Conservation (phyloP, 768 basidiomycete species). For the Naematelia encephala region DNA sequence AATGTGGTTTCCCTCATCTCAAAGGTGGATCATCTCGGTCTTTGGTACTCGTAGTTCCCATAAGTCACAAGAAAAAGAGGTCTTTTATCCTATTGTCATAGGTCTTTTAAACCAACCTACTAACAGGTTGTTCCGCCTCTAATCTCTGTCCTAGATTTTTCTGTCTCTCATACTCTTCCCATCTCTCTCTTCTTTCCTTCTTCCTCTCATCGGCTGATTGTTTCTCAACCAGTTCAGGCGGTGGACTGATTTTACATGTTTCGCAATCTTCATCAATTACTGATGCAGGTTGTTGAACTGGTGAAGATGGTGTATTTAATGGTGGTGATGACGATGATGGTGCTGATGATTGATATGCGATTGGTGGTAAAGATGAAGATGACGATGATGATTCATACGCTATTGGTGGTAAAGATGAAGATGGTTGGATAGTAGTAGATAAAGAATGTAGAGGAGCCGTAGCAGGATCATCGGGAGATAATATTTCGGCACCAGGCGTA, state of each 20-base stretch:
- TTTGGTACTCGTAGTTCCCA: not conserved
- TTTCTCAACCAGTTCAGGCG: constrained; percentile 33
- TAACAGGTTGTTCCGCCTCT: constrained; percentile 33
- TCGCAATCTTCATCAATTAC: constrained; percentile 37
- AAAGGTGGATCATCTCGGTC: not conserved
- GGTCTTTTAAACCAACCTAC: constrained; percentile 3
- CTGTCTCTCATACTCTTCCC: constrained; percentile 43
- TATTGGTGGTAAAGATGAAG: too few relatives aligned
- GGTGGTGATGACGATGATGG: constrained; percentile 13
- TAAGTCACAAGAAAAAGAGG: too few relatives aligned
- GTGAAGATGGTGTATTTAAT: constrained; percentile 16
- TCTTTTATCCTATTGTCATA: too few relatives aligned
- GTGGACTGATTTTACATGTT: constrained; percentile 37
- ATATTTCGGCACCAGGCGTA: not conserved
- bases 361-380: not conserved
- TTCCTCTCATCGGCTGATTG: constrained; percentile 26
- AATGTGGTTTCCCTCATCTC: too few relatives aligned
- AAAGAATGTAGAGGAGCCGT: not conserved
- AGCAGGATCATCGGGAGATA: constrained; percentile 1
- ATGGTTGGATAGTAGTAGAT: not conserved
- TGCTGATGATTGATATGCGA: not conserved
- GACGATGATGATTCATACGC: too few relatives aligned
- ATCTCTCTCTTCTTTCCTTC: constrained; percentile 29
- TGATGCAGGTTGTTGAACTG: constrained; percentile 24
- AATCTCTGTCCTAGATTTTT: constrained; percentile 33